phyloP scores from a whole-genome alignment of 1,284 basidiomycete species.

The Dichomitus squalens region DNA sequence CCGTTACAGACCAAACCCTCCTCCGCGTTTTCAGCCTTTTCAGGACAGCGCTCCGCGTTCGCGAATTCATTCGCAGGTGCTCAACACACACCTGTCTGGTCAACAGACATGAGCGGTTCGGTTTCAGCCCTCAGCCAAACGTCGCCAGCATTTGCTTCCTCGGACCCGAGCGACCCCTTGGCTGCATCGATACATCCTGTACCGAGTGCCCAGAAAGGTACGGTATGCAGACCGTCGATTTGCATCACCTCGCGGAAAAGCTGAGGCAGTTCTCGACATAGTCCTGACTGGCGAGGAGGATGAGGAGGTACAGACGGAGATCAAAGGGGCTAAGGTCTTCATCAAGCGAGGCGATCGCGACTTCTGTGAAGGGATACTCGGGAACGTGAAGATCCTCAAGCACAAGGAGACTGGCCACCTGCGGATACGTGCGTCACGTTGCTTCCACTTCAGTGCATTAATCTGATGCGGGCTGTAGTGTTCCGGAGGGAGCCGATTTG shows the following conservation, averaged over 20 bases:
- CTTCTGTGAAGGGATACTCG: slow-evolving; percentile 62
- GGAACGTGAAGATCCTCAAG: slow-evolving; percentile 58
- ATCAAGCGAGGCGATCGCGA: slow-evolving; percentile 59
- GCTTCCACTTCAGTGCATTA: no score
- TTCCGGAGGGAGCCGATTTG: slow-evolving; percentile 69
- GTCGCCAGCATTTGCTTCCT: neutral
- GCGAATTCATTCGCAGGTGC: neutral
- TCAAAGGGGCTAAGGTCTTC: slow-evolving; percentile 62
- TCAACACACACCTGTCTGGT: slow-evolving; percentile 10
- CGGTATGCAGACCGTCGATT: neutral
- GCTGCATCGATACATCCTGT: slow-evolving; percentile 18
- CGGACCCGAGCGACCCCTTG: slow-evolving; percentile 14
- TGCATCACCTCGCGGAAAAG: no score
- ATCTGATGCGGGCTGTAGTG: slow-evolving; percentile 39
- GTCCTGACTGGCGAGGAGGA: slow-evolving; percentile 62
- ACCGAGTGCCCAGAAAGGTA: slow-evolving; percentile 23
- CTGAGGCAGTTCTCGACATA: neutral
- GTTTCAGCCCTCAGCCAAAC: neutral
- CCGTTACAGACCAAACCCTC: slow-evolving; percentile 29
- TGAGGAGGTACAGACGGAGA: slow-evolving; percentile 53
- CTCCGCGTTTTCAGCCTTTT: slow-evolving; percentile 30
- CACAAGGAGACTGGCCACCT: slow-evolving; percentile 43
- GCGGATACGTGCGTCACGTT: slow-evolving; percentile 45
- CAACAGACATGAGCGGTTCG: neutral
- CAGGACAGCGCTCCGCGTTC: slow-evolving; percentile 19